phyloP scores from a whole-genome alignment of 768 basidiomycete species.

The Lentinula detonsa region DNA sequence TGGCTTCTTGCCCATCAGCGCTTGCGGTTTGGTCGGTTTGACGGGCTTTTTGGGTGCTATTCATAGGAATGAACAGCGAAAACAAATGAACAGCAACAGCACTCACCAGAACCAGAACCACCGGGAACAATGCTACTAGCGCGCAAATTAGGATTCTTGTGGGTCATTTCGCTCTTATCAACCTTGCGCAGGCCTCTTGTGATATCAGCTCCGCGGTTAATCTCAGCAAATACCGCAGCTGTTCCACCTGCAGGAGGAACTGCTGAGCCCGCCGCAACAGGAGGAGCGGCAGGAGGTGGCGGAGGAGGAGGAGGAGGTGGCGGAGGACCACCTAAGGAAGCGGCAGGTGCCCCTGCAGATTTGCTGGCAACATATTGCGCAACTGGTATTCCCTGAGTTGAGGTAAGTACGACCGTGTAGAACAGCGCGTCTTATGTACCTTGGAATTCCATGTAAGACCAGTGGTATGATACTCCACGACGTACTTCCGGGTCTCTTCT shows the following conservation, averaged over 20 bases:
- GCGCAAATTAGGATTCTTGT: slow-evolving; percentile 92
- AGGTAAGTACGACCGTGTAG: not conserved
- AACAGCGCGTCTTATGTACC: slow-evolving; percentile 28
- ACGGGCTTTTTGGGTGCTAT: slow-evolving; percentile 55
- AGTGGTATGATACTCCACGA: slow-evolving; percentile 79
- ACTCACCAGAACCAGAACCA: slow-evolving; percentile 25
- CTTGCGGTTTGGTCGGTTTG: slow-evolving; percentile 80
- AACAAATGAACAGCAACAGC: too few relatives aligned
- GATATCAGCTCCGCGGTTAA: slow-evolving; percentile 86
- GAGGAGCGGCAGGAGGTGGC: slow-evolving; percentile 39
- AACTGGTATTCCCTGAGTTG: slow-evolving; percentile 46
- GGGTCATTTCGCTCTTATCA: slow-evolving; percentile 95
- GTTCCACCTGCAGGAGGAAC: slow-evolving; percentile 42
- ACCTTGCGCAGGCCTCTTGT: slow-evolving; percentile 92
- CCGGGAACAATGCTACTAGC: slow-evolving; percentile 48
- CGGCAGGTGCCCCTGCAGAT: slow-evolving; percentile 12
- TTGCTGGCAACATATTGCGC: slow-evolving; percentile 38
- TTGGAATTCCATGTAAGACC: slow-evolving; percentile 87
- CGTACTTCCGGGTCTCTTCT: slow-evolving; percentile 77
- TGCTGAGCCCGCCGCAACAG: slow-evolving; percentile 33
- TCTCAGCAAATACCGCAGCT: slow-evolving; percentile 81
- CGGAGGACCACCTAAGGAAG: slow-evolving; percentile 32
- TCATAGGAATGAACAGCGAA: not conserved
- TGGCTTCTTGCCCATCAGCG: slow-evolving; percentile 86
- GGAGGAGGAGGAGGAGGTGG: slow-evolving; percentile 57